Percentiles rank a stretch among this genome's conserved stretches.
These are phyloP conservation scores for Avena insularis DNA, from an alignment of 176 grass and related monocot species.

Conservation along the genomic window DNA sequence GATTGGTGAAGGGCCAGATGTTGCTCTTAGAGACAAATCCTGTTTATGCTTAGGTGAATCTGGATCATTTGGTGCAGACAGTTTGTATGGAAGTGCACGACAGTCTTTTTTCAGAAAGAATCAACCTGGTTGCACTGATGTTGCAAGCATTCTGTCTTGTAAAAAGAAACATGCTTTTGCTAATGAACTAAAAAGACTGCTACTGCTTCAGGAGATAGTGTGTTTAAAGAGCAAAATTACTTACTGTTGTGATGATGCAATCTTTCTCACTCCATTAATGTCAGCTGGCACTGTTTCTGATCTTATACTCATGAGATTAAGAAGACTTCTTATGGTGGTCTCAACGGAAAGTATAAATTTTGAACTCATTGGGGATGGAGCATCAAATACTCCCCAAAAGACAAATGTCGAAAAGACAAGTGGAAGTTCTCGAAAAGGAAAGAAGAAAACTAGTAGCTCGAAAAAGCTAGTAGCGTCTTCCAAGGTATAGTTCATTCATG, in stretches of 20 bases:
- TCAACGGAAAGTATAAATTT: constrained; percentile 80
- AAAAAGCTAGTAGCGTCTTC: constrained; percentile 57
- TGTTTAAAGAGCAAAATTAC: constrained; percentile 60
- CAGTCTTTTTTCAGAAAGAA: constrained; percentile 73
- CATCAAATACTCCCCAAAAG: constrained; percentile 51
- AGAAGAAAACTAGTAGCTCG: constrained; percentile 72
- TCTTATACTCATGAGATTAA: constrained; percentile 68
- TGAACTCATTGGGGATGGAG: constrained; percentile 85
- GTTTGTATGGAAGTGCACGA: constrained; percentile 53
- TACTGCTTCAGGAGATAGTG: constrained; percentile 71
- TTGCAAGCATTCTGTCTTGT: constrained; percentile 53
- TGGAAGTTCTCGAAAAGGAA: constrained; percentile 74
- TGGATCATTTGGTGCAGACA: constrained; percentile 51
- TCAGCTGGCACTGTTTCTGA: constrained; percentile 70
- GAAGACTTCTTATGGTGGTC: constrained; percentile 72
- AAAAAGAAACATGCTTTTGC: constrained; percentile 49
- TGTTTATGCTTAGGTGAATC: constrained; percentile 52
- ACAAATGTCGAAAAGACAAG: constrained; percentile 53
- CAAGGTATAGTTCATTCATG: constrained; percentile 56
- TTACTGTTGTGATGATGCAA: constrained; percentile 44
- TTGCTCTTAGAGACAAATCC: constrained; percentile 50
- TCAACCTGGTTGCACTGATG: constrained; percentile 44
- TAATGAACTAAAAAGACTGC: constrained; percentile 64
- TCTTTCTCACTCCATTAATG: constrained; percentile 85
- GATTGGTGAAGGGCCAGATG: constrained; percentile 60